A percentile compares a stretch with the other conserved stretches of the same genome.
Conservation (phyloP, 2,329 filamentous ascomycete species). For the Lizonia empirigonia region DNA sequence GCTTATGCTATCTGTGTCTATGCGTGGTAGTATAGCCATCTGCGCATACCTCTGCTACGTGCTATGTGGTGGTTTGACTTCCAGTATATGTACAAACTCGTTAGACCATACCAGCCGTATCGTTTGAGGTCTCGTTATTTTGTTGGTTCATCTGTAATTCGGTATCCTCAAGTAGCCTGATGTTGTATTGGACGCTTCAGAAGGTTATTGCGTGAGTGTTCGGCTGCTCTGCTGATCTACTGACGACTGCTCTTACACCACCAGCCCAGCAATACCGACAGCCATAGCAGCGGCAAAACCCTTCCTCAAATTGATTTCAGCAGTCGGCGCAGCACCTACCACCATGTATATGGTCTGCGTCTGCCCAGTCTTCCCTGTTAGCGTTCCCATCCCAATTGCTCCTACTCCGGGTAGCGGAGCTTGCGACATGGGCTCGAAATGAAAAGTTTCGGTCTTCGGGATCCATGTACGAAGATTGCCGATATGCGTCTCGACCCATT, state of each 20-base stretch:
- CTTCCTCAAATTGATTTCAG: conserved; percentile 18
- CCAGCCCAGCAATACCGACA: conserved; percentile 28
- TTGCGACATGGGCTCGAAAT: conserved; percentile 29
- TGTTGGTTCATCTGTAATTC: not conserved
- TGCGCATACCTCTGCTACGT: not conserved
- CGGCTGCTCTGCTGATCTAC: not conserved
- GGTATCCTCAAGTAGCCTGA: not conserved
- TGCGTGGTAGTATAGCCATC: not conserved
- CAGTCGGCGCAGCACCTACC: conserved; percentile 31
- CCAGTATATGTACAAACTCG: not conserved
- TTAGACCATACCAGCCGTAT: not conserved
- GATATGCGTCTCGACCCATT: conserved; percentile 43
- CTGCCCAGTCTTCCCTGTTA: conserved; percentile 37
- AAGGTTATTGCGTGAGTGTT: not conserved
- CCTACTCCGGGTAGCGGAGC: conserved; percentile 36
- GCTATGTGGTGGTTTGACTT: not conserved
- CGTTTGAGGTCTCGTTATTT: not conserved
- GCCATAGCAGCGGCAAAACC: conserved; percentile 31
- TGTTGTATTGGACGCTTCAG: not conserved
- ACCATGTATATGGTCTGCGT: conserved; percentile 33
- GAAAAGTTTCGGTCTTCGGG: conserved; percentile 36
- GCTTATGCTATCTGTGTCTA: not conserved
- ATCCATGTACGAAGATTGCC: conserved; percentile 40
- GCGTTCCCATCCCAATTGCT: conserved; percentile 43
- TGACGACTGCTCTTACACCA: conserved; percentile 17